Percentiles rank a stretch among this genome's conserved stretches.
phyloP scores from a whole-genome alignment of 305 asterid species.

The Nicotiana rustica region DNA sequence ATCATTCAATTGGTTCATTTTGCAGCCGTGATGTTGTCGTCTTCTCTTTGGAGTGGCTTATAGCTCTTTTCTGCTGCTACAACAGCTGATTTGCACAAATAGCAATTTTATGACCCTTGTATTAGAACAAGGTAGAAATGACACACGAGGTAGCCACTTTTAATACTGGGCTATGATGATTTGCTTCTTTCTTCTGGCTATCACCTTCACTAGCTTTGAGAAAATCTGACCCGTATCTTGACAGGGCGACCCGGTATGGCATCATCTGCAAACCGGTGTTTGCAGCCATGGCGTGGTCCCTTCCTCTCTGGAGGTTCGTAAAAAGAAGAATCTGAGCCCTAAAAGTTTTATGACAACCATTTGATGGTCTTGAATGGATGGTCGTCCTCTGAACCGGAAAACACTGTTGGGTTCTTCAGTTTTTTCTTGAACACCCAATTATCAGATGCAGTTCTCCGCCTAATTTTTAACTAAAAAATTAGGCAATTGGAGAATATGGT shows the following conservation, averaged over 20 bases:
- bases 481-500: not conserved
- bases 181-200: not conserved
- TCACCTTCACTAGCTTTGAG: constrained; percentile 14
- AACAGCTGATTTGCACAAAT: not conserved
- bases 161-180: not conserved
- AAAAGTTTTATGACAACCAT: not conserved
- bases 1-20: not conserved
- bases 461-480: not conserved
- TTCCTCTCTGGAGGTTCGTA: not conserved
- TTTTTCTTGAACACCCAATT: not conserved
- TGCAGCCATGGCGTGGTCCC: constrained; percentile 38
- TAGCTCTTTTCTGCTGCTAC: not conserved
- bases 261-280: constrained; percentile 26
- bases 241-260: constrained; percentile 25
- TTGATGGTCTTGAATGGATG: not conserved
- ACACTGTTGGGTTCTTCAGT: not conserved
- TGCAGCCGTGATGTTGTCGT: constrained; percentile 30
- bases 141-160: not conserved
- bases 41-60: not conserved
- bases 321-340: constrained; percentile 2
- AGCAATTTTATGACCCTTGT: not conserved
- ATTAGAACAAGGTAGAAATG: not conserved
- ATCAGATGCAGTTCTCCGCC: not conserved
- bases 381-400: not conserved
- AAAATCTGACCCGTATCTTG: constrained; percentile 38